A percentile compares a stretch with the other conserved stretches of the same genome.
phyloP scores from a whole-genome alignment of 2,329 filamentous ascomycete genomes.

The Cordyceps cicadae region DNA sequence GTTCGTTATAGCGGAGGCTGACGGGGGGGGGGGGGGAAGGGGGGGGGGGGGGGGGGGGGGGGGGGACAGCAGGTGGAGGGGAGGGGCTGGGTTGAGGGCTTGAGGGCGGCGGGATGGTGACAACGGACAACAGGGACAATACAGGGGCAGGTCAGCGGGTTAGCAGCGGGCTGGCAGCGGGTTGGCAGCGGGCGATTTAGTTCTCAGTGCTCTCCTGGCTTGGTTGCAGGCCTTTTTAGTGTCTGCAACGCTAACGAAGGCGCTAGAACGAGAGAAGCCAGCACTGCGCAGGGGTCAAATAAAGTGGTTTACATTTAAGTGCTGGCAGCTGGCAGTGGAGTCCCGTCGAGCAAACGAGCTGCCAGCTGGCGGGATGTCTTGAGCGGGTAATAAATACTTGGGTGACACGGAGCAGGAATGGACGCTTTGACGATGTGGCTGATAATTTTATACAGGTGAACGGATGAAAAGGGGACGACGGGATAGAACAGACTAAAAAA shows the following conservation, averaged over 20 bases:
- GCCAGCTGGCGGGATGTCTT: neutral
- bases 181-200: neutral
- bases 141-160: neutral
- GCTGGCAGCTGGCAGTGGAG: constrained; percentile 3
- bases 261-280: neutral
- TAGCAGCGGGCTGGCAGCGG: neutral
- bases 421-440: neutral
- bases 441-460: no score
- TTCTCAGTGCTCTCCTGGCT: neutral
- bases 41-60: no score
- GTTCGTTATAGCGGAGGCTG: neutral
- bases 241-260: neutral
- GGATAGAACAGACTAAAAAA: neutral
- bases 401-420: neutral
- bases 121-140: no score
- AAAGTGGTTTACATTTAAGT: constrained; percentile 9
- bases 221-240: neutral
- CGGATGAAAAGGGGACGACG: neutral
- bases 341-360: neutral
- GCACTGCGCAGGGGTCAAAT: neutral
- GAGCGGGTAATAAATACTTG: neutral
- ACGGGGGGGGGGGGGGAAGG: no score
- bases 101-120: neutral
- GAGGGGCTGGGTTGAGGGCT: neutral
- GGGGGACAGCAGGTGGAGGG: neutral